Conservation (phyloP, 768 basidiomycete genomes). For the Podaxis carcinomalis region DNA sequence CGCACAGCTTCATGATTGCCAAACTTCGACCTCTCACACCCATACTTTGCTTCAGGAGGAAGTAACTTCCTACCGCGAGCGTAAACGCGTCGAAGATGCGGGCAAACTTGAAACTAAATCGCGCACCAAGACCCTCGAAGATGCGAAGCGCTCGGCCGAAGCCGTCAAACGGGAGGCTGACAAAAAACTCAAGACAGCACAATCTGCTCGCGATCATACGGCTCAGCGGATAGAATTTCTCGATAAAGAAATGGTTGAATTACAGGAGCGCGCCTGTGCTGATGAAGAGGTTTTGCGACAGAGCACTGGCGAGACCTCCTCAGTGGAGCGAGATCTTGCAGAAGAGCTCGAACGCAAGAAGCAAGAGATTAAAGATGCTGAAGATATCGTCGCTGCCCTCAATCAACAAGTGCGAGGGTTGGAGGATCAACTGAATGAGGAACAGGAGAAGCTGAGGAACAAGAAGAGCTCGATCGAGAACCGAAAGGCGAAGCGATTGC, state of each 20-base stretch:
- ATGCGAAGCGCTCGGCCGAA: constrained; percentile 82
- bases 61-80: constrained; percentile 66
- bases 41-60: constrained; percentile 67
- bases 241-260: constrained; percentile 53
- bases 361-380: constrained; percentile 58
- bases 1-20: constrained; percentile 61
- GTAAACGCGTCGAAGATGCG: constrained; percentile 81
- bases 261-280: constrained; percentile 50
- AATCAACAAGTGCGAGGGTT: constrained; percentile 66
- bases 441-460: constrained; percentile 54
- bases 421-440: constrained; percentile 64
- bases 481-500: not conserved
- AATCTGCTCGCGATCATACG: constrained; percentile 59
- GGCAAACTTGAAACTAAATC: constrained; percentile 73
- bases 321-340: constrained; percentile 49
- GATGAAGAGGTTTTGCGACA: constrained; percentile 50
- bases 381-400: constrained; percentile 62
- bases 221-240: constrained; percentile 52
- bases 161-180: constrained; percentile 78
- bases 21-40: constrained; percentile 50
- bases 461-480: constrained; percentile 1
- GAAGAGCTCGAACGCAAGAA: constrained; percentile 50
- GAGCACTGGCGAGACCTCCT: constrained; percentile 41
- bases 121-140: constrained; percentile 84
- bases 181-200: constrained; percentile 74